These are phyloP conservation scores for Backusella circina DNA, from an alignment of 192 early-diverging fungal species.

Conservation along the genomic window DNA sequence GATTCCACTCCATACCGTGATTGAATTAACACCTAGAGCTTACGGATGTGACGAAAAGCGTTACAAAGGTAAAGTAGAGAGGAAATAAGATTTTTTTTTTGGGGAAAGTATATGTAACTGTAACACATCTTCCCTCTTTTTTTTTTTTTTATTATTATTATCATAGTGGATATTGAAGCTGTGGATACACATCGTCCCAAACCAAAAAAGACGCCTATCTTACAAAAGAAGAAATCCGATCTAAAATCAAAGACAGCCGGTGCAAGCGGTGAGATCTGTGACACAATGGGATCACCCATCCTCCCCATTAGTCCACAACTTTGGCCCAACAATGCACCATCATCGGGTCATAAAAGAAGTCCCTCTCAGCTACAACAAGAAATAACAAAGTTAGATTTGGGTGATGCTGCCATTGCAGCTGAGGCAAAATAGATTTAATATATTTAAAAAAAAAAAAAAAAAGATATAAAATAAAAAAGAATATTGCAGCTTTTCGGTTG, in stretches of 20 bases:
- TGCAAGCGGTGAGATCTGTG: conserved; percentile 32
- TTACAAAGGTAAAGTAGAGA: conserved; percentile 60
- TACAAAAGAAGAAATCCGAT: neutral
- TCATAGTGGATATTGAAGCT: conserved; percentile 91
- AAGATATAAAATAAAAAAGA: too few relatives aligned
- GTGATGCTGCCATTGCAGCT: neutral
- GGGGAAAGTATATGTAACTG: neutral
- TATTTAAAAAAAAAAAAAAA: too few relatives aligned
- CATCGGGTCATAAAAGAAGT: neutral
- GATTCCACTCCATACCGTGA: conserved; percentile 96
- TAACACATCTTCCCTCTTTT: too few relatives aligned
- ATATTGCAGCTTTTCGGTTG: too few relatives aligned
- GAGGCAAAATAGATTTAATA: neutral
- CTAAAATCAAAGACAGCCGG: conserved; percentile 10
- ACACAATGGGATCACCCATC: conserved; percentile 15
- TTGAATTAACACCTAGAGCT: conserved; percentile 95
- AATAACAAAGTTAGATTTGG: neutral
- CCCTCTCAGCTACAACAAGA: neutral
- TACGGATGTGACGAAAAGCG: conserved; percentile 94
- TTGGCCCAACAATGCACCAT: neutral
- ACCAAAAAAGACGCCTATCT: conserved; percentile 26
- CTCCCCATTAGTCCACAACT: conserved; percentile 17
- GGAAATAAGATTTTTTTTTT: neutral
- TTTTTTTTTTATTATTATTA: too few relatives aligned
- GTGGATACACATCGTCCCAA: conserved; percentile 95